phyloP scores from a whole-genome alignment of 2,329 filamentous ascomycete species.

The Teratosphaeria epicoccoides region DNA sequence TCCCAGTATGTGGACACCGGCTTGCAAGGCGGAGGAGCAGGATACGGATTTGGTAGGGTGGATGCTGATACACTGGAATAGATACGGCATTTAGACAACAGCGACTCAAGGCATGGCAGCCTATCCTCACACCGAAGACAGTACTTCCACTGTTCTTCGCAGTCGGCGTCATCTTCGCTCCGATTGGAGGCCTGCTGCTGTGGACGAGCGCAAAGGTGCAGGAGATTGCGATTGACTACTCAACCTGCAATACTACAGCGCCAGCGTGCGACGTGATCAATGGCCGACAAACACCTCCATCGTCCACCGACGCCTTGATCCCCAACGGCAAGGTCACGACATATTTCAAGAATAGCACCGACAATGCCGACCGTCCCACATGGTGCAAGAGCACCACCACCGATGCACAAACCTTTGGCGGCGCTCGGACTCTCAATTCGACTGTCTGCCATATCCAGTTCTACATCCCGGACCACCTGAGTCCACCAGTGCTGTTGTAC shows the following conservation, averaged over 20 bases:
- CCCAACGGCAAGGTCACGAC: constrained; percentile 48
- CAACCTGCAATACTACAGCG: constrained; percentile 51
- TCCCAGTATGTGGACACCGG: constrained; percentile 50
- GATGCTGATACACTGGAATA: constrained; percentile 30
- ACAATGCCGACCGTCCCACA: constrained; percentile 29
- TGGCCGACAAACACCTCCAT: constrained; percentile 14
- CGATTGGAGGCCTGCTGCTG: constrained; percentile 76
- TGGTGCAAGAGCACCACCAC: constrained; percentile 52
- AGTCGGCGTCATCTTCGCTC: constrained; percentile 84
- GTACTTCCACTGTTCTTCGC: constrained; percentile 84
- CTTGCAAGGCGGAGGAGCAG: not conserved
- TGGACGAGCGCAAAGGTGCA: constrained; percentile 80
- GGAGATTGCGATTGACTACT: constrained; percentile 87
- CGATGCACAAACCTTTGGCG: constrained; percentile 14
- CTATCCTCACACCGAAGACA: constrained; percentile 90
- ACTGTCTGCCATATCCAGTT: constrained; percentile 66
- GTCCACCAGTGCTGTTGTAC: constrained; percentile 79
- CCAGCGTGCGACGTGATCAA: constrained; percentile 33
- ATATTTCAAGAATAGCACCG: constrained; percentile 53
- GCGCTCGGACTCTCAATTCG: constrained; percentile 12
- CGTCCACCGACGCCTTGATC: constrained; percentile 39
- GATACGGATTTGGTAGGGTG: not conserved
- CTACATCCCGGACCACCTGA: constrained; percentile 65
- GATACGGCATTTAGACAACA: constrained; percentile 97
- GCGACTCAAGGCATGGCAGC: constrained; percentile 96